Percentiles rank a stretch among this genome's conserved stretches.
These are phyloP conservation scores for Flaveria floridana DNA, from an alignment of 140 eudicot genomes.

Conservation along the genomic window DNA sequence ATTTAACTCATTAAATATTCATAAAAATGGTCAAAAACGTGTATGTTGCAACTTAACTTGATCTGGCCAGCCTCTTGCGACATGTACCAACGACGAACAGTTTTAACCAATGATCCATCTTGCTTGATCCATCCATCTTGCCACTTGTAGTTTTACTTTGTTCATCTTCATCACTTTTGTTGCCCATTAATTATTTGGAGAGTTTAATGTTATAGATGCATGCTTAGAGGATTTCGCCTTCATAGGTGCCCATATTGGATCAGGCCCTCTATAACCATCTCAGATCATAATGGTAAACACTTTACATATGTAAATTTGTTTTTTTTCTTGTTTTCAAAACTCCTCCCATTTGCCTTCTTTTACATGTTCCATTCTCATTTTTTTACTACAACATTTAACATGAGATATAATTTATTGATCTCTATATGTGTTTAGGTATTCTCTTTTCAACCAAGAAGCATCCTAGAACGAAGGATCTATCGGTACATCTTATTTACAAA, in stretches of 20 bases:
- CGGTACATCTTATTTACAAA: constrained; percentile 49
- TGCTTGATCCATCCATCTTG: background rate
- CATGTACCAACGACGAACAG: background rate
- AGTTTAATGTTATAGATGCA: constrained; percentile 55
- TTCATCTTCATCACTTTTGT: constrained; percentile 14
- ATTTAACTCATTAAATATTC: background rate
- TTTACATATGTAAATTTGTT: constrained; percentile 3
- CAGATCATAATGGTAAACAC: constrained; percentile 69
- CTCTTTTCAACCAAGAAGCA: constrained; percentile 85
- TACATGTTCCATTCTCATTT: background rate
- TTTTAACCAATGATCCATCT: background rate
- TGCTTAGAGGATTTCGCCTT: constrained; percentile 56
- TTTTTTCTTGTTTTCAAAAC: background rate
- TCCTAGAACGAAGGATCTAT: constrained; percentile 89
- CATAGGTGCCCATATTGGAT: constrained; percentile 48
- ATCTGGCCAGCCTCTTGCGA: too few relatives aligned
- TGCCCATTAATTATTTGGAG: constrained; percentile 2
- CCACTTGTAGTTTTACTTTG: background rate
- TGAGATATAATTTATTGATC: background rate
- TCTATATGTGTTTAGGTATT: constrained; percentile 55
- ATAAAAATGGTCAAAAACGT: background rate
- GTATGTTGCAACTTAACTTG: background rate
- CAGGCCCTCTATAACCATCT: constrained; percentile 80
- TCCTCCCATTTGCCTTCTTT: background rate
- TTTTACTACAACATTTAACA: background rate